Evolutionary conservation across 495 filamentous ascomycete species (phyloP).

Genomic region (Tuber umbilicatum): DNA sequence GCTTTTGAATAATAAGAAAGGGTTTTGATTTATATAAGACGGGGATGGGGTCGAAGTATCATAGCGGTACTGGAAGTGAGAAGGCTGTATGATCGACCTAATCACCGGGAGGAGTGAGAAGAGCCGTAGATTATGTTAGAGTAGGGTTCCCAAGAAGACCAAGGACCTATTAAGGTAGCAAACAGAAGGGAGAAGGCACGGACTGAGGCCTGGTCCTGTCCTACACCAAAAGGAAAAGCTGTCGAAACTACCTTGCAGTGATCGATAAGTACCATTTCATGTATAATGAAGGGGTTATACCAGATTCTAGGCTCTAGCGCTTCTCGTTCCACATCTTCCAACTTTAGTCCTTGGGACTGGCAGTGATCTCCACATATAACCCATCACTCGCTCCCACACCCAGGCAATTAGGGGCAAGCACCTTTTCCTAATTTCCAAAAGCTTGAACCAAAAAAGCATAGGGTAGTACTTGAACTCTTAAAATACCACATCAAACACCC

Average conservation of each 20-base stretch:
- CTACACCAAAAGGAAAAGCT: not conserved
- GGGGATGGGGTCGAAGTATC: not conserved
- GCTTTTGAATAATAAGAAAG: not conserved
- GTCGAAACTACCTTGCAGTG: not conserved
- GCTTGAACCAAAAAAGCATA: not conserved
- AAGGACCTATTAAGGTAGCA: not conserved
- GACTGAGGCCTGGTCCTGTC: not conserved
- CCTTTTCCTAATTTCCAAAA: not conserved
- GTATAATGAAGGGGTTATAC: not conserved
- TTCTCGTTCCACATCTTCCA: not conserved
- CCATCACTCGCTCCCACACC: not conserved
- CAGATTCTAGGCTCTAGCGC: not conserved
- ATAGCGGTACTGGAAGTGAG: not conserved
- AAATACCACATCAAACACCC: not conserved
- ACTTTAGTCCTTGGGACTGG: not conserved
- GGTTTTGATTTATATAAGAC: not conserved
- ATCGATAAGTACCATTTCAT: not conserved
- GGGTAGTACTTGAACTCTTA: not conserved
- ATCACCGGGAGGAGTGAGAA: not conserved
- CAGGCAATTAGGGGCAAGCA: not conserved
- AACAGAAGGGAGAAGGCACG: not conserved
- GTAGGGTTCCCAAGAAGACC: not conserved
- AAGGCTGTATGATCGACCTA: not conserved
- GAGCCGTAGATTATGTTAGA: not conserved
- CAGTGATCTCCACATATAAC: not conserved